phyloP scores from a whole-genome alignment of 257 asterid species.

The Salvia splendens region DNA sequence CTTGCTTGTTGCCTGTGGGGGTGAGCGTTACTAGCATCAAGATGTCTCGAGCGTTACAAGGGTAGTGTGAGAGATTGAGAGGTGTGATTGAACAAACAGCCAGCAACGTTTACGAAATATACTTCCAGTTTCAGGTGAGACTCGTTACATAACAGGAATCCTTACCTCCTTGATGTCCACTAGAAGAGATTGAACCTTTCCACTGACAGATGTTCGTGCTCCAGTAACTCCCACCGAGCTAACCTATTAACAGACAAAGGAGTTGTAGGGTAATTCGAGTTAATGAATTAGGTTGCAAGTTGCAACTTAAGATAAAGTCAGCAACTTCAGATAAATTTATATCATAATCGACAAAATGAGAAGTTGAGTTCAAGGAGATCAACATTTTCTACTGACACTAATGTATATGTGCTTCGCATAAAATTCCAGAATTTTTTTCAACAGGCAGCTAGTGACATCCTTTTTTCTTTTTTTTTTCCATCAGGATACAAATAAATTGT shows the following conservation, averaged over 20 bases:
- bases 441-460: too few species aligned
- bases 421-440: too few species aligned
- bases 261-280: neutral
- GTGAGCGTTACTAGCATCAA: neutral
- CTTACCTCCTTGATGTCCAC: constrained; percentile 77
- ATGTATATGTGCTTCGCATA: neutral
- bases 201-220: constrained; percentile 73
- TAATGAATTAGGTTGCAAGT: neutral
- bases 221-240: constrained; percentile 91
- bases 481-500: neutral
- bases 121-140: too few species aligned
- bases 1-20: constrained; percentile 62
- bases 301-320: neutral
- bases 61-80: neutral
- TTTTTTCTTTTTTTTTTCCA: too few species aligned
- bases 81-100: neutral
- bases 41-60: neutral
- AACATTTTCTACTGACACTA: neutral
- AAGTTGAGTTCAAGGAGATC: neutral
- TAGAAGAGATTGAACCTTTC: constrained; percentile 66
- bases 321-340: neutral
- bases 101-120: neutral
- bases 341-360: neutral
- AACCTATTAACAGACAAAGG: constrained; percentile 49
- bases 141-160: neutral